Evolutionary conservation across 495 filamentous ascomycete species (phyloP).

Genomic region (Rhypophila decipiens): DNA sequence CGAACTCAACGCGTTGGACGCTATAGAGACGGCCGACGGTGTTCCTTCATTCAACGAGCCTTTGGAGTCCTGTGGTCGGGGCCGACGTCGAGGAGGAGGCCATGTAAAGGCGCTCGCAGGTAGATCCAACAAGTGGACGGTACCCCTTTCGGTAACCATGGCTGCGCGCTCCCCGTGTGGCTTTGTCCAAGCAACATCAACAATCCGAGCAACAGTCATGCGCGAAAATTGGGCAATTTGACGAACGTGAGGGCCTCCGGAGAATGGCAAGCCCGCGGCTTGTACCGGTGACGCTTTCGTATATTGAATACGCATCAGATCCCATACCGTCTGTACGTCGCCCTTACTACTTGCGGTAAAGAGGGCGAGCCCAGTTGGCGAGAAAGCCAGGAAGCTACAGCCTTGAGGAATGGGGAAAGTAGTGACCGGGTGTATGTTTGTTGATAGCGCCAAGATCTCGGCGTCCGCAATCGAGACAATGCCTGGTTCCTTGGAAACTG

Average conservation of each 20-base stretch:
- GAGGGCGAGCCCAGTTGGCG: slow-evolving; percentile 74
- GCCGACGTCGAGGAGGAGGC: slow-evolving; percentile 71
- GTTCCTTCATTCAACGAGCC: slow-evolving; percentile 30
- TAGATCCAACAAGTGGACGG: slow-evolving; percentile 83
- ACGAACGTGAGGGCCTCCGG: slow-evolving; percentile 52
- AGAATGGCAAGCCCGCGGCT: slow-evolving; percentile 22
- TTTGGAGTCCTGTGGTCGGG: slow-evolving; percentile 37
- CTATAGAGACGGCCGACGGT: slow-evolving; percentile 45
- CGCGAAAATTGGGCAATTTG: slow-evolving; percentile 81
- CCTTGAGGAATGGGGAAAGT: slow-evolving; percentile 78
- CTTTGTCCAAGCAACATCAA: slow-evolving; percentile 82
- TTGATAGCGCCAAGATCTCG: slow-evolving; percentile 47
- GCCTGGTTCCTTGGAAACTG: slow-evolving; percentile 58
- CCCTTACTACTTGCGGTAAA: slow-evolving; percentile 90
- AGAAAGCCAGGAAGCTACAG: slow-evolving; percentile 86
- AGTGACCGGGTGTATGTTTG: slow-evolving; percentile 55
- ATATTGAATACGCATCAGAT: slow-evolving; percentile 68
- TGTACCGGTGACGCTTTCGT: slow-evolving; percentile 48
- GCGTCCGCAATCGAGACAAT: slow-evolving; percentile 82
- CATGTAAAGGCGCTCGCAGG: slow-evolving; percentile 78
- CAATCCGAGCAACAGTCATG: slow-evolving; percentile 81
- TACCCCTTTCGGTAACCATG: slow-evolving; percentile 86
- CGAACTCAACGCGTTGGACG: slow-evolving; percentile 58
- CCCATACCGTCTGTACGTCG: slow-evolving; percentile 89
- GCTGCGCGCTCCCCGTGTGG: slow-evolving; percentile 76